Evolutionary conservation across 805 yeast genomes (phyloP).

Genomic region (Vanderwaltozyma tropicalis): DNA sequence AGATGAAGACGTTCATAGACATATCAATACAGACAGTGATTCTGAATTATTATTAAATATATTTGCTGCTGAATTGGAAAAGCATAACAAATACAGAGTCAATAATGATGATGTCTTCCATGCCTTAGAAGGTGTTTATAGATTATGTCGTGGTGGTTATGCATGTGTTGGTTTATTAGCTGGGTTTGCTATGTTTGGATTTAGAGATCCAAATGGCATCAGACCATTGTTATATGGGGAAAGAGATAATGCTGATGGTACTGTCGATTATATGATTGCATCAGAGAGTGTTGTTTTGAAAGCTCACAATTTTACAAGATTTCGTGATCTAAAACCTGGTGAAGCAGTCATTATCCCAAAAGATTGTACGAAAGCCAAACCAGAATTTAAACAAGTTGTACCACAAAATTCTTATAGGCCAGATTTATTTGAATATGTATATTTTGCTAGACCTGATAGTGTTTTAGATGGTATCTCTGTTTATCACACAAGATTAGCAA

Average conservation of each 20-base stretch:
- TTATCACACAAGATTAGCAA: constrained; percentile 80
- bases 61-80: constrained; percentile 85
- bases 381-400: constrained; percentile 81
- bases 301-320: constrained; percentile 76
- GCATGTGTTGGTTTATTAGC: constrained; percentile 94
- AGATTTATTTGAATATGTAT: constrained; percentile 93
- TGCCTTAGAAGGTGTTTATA: constrained; percentile 76
- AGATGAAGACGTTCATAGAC: constrained; percentile 93
- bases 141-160: constrained; percentile 86
- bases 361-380: constrained; percentile 41
- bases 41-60: constrained; percentile 82
- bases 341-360: constrained; percentile 93
- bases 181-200: constrained; percentile 90
- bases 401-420: constrained; percentile 76
- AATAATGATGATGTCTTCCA: constrained; percentile 80
- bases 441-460: constrained; percentile 95
- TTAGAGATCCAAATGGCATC: constrained; percentile 95
- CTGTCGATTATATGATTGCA: constrained; percentile 84
- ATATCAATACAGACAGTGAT: constrained; percentile 94
- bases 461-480: constrained; percentile 95
- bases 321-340: constrained; percentile 84
- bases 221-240: constrained; percentile 86
- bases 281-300: constrained; percentile 90
- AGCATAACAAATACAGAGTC: constrained; percentile 86
- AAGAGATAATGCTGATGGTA: constrained; percentile 57